Base-by-base conservation (phyloP, 2,329 filamentous ascomycete genomes). In the Byssoonygena ceratinophila region DNA sequence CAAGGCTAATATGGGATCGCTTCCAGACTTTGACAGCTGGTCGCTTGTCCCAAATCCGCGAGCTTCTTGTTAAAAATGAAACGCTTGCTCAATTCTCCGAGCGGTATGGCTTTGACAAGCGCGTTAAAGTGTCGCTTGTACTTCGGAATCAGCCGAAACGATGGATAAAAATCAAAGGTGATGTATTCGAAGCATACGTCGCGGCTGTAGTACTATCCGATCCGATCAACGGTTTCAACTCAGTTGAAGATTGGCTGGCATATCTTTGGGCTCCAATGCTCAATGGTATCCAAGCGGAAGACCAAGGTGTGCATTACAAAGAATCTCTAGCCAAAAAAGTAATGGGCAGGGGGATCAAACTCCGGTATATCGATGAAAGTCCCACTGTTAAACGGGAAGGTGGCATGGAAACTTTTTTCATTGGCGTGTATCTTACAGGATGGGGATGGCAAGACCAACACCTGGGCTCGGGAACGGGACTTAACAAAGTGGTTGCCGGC, bases 161-260 rank as follows among this genome's bases (percentile, higher is more conserved):
- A 76, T 75, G 78, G 55, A 77, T 73, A 12, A 96, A 96, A 67
- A 81, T 88, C 8, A 75, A 85, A 52, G 90, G 84, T 7, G 91
- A 97, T 64, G 77, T 96, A 16, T 94, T 96, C 61, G 91, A 97
- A 66, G 85, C 91, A 0, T 96, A 94, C 60, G 80, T 94, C 14
- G 90, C 85, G 7, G 90, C 85, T 2, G 70, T 90, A 4, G 77
- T 94, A 31, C 71, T 87, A 1, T 82, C 83, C 0, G 79, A 88
- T 60, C 75, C 80, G 0, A 67, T 71, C 2, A 65, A 79, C 44
- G 89, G 90, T 0, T 77, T 84, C 44, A 57, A 67, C 6, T 75
- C 74, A 1, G 82, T 78, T 1, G 76, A 83, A 48, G 65, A 75
- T 12, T 97, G 89, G 88, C 70, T 96, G 43, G 83, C 80, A 47